Evolutionary conservation across 78 protist genomes (phyloP).

Genomic region (Chrysochromulina parva): DNA sequence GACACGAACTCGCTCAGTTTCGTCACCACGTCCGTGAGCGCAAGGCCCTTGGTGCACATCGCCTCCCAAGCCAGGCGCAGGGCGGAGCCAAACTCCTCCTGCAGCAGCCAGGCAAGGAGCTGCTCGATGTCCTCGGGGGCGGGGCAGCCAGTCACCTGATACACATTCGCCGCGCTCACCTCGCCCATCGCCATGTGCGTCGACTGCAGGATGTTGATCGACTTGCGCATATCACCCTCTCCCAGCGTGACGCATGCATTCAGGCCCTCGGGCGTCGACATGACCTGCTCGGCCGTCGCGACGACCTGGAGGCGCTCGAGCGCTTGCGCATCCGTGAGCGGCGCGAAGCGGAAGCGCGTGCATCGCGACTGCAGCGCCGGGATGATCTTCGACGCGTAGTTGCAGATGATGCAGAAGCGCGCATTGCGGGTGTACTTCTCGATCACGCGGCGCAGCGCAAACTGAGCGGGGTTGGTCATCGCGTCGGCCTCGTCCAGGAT

Average conservation of each 20-base stretch:
- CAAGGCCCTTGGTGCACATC: background rate
- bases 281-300: slow-evolving; percentile 56
- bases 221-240: slow-evolving; percentile 73
- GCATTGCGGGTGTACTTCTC: slow-evolving; percentile 89
- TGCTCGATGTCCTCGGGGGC: slow-evolving; percentile 54
- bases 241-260: slow-evolving; percentile 46
- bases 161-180: slow-evolving; percentile 64
- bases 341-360: slow-evolving; percentile 93
- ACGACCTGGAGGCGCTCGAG: slow-evolving; percentile 67
- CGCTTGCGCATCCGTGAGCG: slow-evolving; percentile 57
- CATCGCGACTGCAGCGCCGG: slow-evolving; percentile 98
- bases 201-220: slow-evolving; percentile 79
- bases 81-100: background rate
- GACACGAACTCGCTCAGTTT: background rate
- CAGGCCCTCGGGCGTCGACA: background rate
- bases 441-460: slow-evolving; percentile 90
- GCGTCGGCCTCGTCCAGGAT: slow-evolving; percentile 95
- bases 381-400: slow-evolving; percentile 89
- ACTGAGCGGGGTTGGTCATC: slow-evolving; percentile 91
- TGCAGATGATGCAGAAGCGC: slow-evolving; percentile 97
- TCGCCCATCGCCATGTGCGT: slow-evolving; percentile 16
- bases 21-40: background rate
- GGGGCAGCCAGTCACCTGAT: slow-evolving; percentile 81
- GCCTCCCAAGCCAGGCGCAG: background rate
- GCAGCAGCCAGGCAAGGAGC: background rate